phyloP scores from a whole-genome alignment of 257 asterid species.

The Thymus mandschuricus region DNA sequence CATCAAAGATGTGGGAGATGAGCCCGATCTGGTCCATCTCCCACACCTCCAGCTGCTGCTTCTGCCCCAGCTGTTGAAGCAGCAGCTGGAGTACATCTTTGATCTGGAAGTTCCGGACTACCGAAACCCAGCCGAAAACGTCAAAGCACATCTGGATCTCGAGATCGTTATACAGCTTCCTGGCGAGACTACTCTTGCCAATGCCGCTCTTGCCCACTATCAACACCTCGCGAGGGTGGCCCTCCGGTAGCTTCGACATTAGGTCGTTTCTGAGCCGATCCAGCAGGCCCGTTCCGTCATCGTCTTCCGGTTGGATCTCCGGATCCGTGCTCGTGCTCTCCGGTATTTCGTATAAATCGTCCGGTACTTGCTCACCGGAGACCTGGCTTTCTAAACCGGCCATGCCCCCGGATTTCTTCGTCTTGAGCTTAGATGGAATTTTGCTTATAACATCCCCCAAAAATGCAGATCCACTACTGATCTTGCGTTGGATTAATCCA shows the following conservation, averaged over 20 bases:
- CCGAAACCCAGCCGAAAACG: slow-evolving; percentile 19
- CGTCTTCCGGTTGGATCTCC: too few relatives aligned
- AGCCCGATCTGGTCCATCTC: slow-evolving; percentile 14
- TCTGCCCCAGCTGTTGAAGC: not conserved
- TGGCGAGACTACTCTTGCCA: slow-evolving; percentile 23
- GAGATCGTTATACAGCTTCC: not conserved
- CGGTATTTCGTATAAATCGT: too few relatives aligned
- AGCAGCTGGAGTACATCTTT: not conserved
- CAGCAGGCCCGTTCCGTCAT: not conserved
- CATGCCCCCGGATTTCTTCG: too few relatives aligned
- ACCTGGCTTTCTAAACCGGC: too few relatives aligned
- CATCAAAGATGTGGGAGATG: not conserved
- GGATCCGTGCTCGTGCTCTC: too few relatives aligned
- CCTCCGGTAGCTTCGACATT: not conserved
- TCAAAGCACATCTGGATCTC: not conserved
- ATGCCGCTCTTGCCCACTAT: slow-evolving; percentile 22
- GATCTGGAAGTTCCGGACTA: slow-evolving; percentile 12
- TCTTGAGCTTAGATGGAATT: too few relatives aligned
- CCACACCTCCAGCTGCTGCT: not conserved
- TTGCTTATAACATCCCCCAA: too few relatives aligned
- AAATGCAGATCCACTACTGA: too few relatives aligned
- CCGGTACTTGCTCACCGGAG: too few relatives aligned
- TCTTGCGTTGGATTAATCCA: too few relatives aligned
- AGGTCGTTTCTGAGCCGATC: not conserved
- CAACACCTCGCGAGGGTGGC: not conserved